Base-by-base conservation (phyloP, 352 stramenopile genomes). In the Pythium volutum region DNA sequence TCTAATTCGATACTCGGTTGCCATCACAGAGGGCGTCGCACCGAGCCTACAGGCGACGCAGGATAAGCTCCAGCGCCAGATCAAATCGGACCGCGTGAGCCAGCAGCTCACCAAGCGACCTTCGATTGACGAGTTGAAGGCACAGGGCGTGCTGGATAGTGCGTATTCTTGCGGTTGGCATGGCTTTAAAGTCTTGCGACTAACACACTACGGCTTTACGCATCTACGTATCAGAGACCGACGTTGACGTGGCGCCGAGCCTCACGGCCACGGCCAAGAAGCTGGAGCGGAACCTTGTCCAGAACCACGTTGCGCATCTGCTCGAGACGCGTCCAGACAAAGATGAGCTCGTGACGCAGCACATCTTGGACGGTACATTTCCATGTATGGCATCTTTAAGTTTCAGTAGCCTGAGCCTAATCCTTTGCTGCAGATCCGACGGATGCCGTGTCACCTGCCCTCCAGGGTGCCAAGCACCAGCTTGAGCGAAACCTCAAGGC, bases 241-340 rank as follows among this genome's bases (percentile, higher is more conserved):
- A 81, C 48, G 68, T 73, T 3, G 69, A 87, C 15, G 47, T 93
- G 43, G 83, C 83, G 1, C 75, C 83, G 12, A 84, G 76, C 56
- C 70, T 93, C 5, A 80, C 74, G 29, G 81, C 84, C 10, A 90
- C 83, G 4, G 81, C 83, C 12, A 89, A 93, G 69, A 84, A 89
- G 58, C 76, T 95, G 8, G 81, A 93, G 71, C 71, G 77, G 27
- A 88, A 81, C 46, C 45, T 95, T 22, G 76, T 91, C 27, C 79
- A 93, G 61, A 87, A 93, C 67, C 83, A 95, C 48, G 81, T 95
- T 15, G 82, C 79, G 10, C 83, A 91, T 47, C 65, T 95, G 59
- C 70, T 95, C 0, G 85, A 95, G 61, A 85, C 76, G 10, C 74
- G 85, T 41, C 85, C 85, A 0, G 83, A 90, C 26, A 85, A 91